Evolutionary conservation across 2,329 filamentous ascomycete species (phyloP).

Genomic region (Cladosporium cucumerinum): DNA sequence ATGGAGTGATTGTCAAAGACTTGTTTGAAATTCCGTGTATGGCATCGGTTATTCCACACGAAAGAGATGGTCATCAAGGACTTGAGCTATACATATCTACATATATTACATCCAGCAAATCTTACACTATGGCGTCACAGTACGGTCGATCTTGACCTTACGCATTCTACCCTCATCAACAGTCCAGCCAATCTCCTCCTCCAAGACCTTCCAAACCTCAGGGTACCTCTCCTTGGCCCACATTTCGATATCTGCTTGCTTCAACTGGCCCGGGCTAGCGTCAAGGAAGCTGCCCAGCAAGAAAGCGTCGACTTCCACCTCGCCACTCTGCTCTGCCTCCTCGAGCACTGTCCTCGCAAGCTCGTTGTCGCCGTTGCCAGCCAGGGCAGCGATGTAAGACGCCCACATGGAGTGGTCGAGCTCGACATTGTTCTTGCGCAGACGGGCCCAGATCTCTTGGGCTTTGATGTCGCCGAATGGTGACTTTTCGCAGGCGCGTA

Average conservation of each 20-base stretch:
- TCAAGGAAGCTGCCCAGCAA: slow-evolving; percentile 81
- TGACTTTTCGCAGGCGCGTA: slow-evolving; percentile 70
- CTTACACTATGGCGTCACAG: neutral
- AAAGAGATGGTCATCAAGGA: neutral
- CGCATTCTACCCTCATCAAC: slow-evolving; percentile 20
- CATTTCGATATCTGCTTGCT: slow-evolving; percentile 66
- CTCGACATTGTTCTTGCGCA: slow-evolving; percentile 72
- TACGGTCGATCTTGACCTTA: slow-evolving; percentile 28
- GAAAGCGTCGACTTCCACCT: slow-evolving; percentile 62
- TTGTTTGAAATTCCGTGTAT: neutral
- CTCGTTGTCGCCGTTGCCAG: slow-evolving; percentile 67
- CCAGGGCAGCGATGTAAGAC: slow-evolving; percentile 73
- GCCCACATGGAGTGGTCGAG: slow-evolving; percentile 70
- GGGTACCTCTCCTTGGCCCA: slow-evolving; percentile 72
- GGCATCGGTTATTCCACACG: neutral
- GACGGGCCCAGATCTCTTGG: slow-evolving; percentile 64
- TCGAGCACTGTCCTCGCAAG: slow-evolving; percentile 65
- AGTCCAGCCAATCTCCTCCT: slow-evolving; percentile 45
- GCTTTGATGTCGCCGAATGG: slow-evolving; percentile 46
- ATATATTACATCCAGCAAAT: neutral
- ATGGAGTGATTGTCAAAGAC: neutral
- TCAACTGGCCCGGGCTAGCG: slow-evolving; percentile 56
- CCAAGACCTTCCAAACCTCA: slow-evolving; percentile 64
- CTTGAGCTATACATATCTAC: neutral
- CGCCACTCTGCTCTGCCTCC: slow-evolving; percentile 63